A percentile compares a stretch with the other conserved stretches of the same genome.
Evolutionary conservation across 768 basidiomycete species (phyloP).

Genomic region (Kwoniella sp.): DNA sequence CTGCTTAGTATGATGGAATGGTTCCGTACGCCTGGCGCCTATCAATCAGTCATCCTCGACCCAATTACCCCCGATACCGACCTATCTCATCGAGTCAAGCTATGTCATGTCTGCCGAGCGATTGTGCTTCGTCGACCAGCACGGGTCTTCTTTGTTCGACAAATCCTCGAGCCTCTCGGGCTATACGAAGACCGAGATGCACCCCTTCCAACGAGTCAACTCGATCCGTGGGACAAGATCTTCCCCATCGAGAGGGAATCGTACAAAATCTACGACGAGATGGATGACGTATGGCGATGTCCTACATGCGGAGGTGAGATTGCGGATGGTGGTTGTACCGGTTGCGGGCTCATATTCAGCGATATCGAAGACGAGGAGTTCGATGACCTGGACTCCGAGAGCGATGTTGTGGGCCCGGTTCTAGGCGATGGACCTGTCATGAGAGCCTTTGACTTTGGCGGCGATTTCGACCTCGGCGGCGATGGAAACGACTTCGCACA

Average conservation of each 20-base stretch:
- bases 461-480: neutral
- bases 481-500: no score
- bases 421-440: slow-evolving; percentile 8
- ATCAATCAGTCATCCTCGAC: slow-evolving; percentile 18
- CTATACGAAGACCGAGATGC: slow-evolving; percentile 16
- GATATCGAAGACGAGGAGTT: slow-evolving; percentile 22
- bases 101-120: slow-evolving; percentile 46
- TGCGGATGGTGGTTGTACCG: slow-evolving; percentile 22
- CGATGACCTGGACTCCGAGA: slow-evolving; percentile 21
- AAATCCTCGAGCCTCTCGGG: slow-evolving; percentile 43
- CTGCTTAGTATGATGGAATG: slow-evolving; percentile 30
- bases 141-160: slow-evolving; percentile 31
- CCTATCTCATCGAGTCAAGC: slow-evolving; percentile 38
- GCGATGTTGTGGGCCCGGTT: slow-evolving; percentile 1
- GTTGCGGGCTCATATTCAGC: slow-evolving; percentile 36
- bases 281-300: slow-evolving; percentile 34
- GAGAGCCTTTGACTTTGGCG: neutral
- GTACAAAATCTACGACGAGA: slow-evolving; percentile 32
- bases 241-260: slow-evolving; percentile 37
- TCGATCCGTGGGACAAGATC: slow-evolving; percentile 40
- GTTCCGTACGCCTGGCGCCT: slow-evolving; percentile 39
- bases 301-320: slow-evolving; percentile 40
- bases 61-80: slow-evolving; percentile 24
- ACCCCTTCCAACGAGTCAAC: slow-evolving; percentile 20
- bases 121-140: slow-evolving; percentile 38